Evolutionary conservation across 768 basidiomycete species (phyloP).

Genomic region (Phylloporus sp.): DNA sequence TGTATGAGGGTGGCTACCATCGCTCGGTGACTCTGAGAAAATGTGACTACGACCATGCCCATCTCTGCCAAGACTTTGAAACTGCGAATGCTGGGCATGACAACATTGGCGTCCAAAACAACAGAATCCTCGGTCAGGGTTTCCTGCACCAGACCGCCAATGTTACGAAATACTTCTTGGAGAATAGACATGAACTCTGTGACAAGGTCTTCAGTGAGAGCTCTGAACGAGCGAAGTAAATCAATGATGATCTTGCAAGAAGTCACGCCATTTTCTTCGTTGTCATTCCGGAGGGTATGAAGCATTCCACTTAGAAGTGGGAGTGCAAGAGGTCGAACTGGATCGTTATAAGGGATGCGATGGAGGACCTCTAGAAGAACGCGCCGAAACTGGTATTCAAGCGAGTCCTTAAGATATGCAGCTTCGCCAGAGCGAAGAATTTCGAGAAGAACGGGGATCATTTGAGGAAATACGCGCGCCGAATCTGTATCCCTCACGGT

Average conservation of each 20-base stretch:
- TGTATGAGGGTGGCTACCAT: slow-evolving; percentile 64
- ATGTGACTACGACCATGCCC: slow-evolving; percentile 86
- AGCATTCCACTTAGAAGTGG: slow-evolving; percentile 78
- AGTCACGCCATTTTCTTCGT: slow-evolving; percentile 90
- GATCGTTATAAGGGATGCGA: slow-evolving; percentile 78
- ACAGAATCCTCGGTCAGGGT: slow-evolving; percentile 67
- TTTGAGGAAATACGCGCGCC: slow-evolving; percentile 61
- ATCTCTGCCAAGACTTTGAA: slow-evolving; percentile 95
- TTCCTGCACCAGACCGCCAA: slow-evolving; percentile 67
- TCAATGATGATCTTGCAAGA: slow-evolving; percentile 93
- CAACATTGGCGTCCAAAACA: slow-evolving; percentile 49
- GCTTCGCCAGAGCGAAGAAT: slow-evolving; percentile 67
- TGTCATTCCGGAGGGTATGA: slow-evolving; percentile 80
- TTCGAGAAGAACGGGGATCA: slow-evolving; percentile 71
- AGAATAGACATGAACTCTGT: slow-evolving; percentile 79
- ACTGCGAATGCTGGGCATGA: slow-evolving; percentile 73
- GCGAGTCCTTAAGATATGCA: slow-evolving; percentile 59
- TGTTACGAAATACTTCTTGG: slow-evolving; percentile 72
- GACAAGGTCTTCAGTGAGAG: slow-evolving; percentile 67
- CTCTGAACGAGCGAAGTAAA: slow-evolving; percentile 73
- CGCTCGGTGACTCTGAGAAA: slow-evolving; percentile 76
- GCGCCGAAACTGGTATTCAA: slow-evolving; percentile 81
- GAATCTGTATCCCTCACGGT: slow-evolving; percentile 73
- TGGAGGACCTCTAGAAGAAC: slow-evolving; percentile 86
- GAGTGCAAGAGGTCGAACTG: slow-evolving; percentile 63